Percentiles rank a stretch among this genome's conserved stretches.
These are phyloP conservation scores for Pseudopyricularia javanii DNA, from an alignment of 2,329 filamentous ascomycete genomes.

Conservation along the genomic window DNA sequence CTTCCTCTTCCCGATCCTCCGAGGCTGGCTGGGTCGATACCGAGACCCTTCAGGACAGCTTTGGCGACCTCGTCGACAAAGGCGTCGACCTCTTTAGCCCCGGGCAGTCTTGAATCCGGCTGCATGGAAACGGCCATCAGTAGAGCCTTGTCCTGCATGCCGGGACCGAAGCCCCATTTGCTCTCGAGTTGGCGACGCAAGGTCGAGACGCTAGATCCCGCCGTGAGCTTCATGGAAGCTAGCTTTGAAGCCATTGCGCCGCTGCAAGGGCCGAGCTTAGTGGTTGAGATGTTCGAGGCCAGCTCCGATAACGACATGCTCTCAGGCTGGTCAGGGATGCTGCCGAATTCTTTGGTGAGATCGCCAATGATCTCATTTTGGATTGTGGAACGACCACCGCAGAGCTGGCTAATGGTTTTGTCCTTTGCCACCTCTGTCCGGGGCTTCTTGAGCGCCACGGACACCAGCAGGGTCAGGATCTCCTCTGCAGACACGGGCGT, in stretches of 20 bases:
- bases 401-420: slow-evolving; percentile 20
- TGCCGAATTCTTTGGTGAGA: slow-evolving; percentile 24
- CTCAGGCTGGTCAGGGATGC: slow-evolving; percentile 24
- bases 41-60: no score
- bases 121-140: background rate
- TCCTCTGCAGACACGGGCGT: slow-evolving; percentile 10
- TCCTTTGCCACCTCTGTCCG: slow-evolving; percentile 11
- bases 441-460: slow-evolving; percentile 16
- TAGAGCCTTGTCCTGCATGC: background rate
- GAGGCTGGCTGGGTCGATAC: no score
- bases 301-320: slow-evolving; percentile 21
- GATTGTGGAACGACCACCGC: slow-evolving; percentile 24
- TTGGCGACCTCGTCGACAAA: no score
- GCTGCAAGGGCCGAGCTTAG: background rate
- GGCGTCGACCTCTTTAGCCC: background rate
- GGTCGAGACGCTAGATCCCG: background rate
- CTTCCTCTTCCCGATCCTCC: no score
- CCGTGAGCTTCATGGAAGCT: background rate
- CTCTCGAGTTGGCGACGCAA: background rate
- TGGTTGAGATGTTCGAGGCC: background rate
- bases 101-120: background rate
- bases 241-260: background rate
- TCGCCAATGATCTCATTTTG: slow-evolving; percentile 31
- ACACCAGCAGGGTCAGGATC: slow-evolving; percentile 15
- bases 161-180: background rate